Evolutionary conservation across 257 asterid species (phyloP), one percentile per base, ranked within the genome.

Genomic region (Lycium ferocissimum): DNA sequence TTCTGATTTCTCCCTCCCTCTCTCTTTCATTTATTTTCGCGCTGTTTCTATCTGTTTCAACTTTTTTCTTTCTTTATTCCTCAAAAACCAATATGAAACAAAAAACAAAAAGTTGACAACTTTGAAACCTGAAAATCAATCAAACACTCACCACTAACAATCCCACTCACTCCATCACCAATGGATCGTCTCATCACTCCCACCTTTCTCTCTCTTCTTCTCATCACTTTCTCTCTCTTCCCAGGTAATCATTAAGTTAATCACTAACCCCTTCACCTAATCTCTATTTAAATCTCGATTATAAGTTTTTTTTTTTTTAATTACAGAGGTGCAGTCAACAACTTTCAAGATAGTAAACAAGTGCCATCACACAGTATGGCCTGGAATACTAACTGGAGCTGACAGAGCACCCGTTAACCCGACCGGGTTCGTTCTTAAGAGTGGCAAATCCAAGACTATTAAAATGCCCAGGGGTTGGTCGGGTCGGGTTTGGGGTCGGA

Each of bases 291-390:
- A 3, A 20, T 14, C 12, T 14, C 8, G 15, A 6, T 57, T 33
- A 5, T 20, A 53, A 20, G 3, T 53, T 9, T 7, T 66, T 54
- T 54, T 69, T 15, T 65, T 65, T 35, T 6, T 14, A 6, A 11
- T 33, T 40, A 12, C 91, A 94, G 99, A 59, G 82, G 96, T 90
- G 62, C 88, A 91, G 22, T 79, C 98, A 38, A 94, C 98, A 38
- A 94, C 91, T 78, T 95, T 96, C 92, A 96, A 92, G 92, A 86
- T 95, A 69, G 95, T 95, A 63, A 96, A 96, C 90, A 92, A 85
- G 92, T 96, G 99, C 88, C 97, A 93, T 56, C 93, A 82, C 84
- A 94, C 97, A 54, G 88, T 95, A 81, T 96, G 98, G 99, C 99
- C 98, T 17, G 99, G 98, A 20, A 91, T 94, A 79, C 91, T 96